Conservation (phyloP, 768 basidiomycete species). For the Boletus vinaceobasis region DNA sequence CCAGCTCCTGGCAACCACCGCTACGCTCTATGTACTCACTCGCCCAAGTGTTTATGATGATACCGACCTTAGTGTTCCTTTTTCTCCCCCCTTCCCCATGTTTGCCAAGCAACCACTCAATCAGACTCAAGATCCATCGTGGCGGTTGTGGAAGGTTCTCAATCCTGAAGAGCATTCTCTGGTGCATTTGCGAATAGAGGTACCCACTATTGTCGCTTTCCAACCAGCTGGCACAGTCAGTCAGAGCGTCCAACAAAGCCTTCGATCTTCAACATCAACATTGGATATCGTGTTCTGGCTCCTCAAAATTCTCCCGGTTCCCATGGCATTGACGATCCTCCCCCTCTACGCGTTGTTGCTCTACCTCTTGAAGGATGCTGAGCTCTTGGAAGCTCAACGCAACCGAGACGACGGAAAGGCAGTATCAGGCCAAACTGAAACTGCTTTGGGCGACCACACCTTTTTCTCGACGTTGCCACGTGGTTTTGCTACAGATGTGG, state of each 20-base stretch:
- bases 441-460: constrained; percentile 41
- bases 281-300: constrained; percentile 67
- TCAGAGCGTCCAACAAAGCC: constrained; percentile 28
- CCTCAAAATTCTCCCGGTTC: constrained; percentile 77
- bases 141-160: constrained; percentile 71
- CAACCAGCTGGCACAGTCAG: constrained; percentile 36
- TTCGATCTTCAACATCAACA: constrained; percentile 47
- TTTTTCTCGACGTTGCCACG: constrained; percentile 73
- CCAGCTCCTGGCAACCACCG: constrained; percentile 76
- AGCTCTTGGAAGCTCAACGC: constrained; percentile 83
- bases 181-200: constrained; percentile 76
- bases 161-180: constrained; percentile 65
- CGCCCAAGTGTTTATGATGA: constrained; percentile 40
- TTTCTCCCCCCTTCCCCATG: constrained; percentile 29
- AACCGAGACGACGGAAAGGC: constrained; percentile 50
- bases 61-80: constrained; percentile 19
- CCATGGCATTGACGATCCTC: constrained; percentile 75
- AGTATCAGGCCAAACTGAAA: constrained; percentile 22
- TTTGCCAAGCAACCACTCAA: constrained; percentile 31
- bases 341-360: constrained; percentile 73
- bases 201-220: constrained; percentile 75
- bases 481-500: constrained; percentile 78
- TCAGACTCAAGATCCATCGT: constrained; percentile 47
- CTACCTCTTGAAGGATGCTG: constrained; percentile 87
- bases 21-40: constrained; percentile 71